Base-by-base conservation (phyloP, 2,329 filamentous ascomycete genomes). In the Tolypocladium amazonense region DNA sequence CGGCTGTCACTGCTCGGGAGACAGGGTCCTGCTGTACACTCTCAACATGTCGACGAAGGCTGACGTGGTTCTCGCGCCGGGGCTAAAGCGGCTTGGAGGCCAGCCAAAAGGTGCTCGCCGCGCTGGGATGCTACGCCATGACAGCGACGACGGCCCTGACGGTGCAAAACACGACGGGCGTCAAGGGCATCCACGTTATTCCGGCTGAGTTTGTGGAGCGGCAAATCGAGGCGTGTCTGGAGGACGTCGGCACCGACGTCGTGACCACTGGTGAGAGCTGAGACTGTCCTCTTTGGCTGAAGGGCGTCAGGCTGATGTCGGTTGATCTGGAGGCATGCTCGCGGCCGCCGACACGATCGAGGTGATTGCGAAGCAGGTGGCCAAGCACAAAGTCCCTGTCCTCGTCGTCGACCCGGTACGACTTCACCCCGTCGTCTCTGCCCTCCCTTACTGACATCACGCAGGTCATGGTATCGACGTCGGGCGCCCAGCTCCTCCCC, bases 61-160 rank as follows among this genome's bases (percentile, higher is more conserved):
- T 52, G 47, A 52, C 47, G 18, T 11, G 47, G 15, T 4, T 5
- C 1, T n/a, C 8, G 18, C 5, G 47, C 47, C 33, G 47, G 47
- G 25, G 27, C 15, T 37, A 41, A 68, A 96, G 92, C 59, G 94
- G 93, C 57, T 84, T 99, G 39, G 93, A 99, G 74, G 94, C 93
- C 45, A 93, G 97, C 72, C 92, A 97, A 71, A 96, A 96, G 72
- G 92, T 96, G 62, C 88, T 96, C 62, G 89, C 92, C 53, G 90
- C 90, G 23, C 92, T 97, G 82, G 87, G 88, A 61, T 94, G 90
- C 76, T 97, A 97, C 79, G 92, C 91, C 61, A 95, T 97, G 86
- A 97, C 93, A 57, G 91, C 92, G 27, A 97, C 93, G 12, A 95
- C 93, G 18, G 93, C 93, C 25, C 78, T 99, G 69, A 99, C 94